Base-by-base conservation (phyloP, 108 stramenopile genomes). In the Mediolabrus comicus region DNA sequence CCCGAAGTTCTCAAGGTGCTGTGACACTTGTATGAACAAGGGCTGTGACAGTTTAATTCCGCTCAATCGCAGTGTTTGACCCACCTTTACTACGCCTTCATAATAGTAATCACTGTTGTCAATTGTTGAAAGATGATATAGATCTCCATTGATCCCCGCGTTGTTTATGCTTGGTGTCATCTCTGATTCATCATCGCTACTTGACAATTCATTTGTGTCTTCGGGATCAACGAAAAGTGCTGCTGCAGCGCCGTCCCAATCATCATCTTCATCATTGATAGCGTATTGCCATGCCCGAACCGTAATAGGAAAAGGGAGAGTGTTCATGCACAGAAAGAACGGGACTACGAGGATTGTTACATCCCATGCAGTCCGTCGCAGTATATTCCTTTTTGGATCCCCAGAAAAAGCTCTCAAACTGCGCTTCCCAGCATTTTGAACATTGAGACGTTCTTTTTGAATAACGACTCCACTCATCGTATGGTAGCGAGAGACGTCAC, bases 301-400 rank as follows among this genome's bases (percentile, higher is more conserved):
- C 16, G 38, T 25, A 22, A 79, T 58, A 13, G 55, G 54, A 36
- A 79, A 79, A 14, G 73, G 78, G 53, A 79, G 66, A 2, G 73
- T 68, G 29, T 79, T 79, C 27, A 57, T 59, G 3, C 68, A 22
- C 16, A 79, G 54, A 58, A 79, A 74, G 32, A 46, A 69, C 8
- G 78, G 78, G 0, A 79, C 67, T 14, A 79, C 53, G 16, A 33
- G 33, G 56, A 79, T 79, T 1, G 67, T 70, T 33, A 68, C 41
- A 49, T 79, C 78, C 78, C 78, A 79, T 27, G 78, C 72, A 46
- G 78, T 79, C 35, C 71, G 28, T n/a, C 30, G 62, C 56, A 34
- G 5, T 4, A 53, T 67, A 16, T 14, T 32, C 12, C 35, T 69
- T 22, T 69, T 46, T 5, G 43, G 29, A 27, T 54, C 74, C 25